A percentile compares a stretch with the other conserved stretches of the same genome.
These are phyloP conservation scores for Naematelia aurantialba DNA, from an alignment of 768 basidiomycete genomes.

Conservation along the genomic window DNA sequence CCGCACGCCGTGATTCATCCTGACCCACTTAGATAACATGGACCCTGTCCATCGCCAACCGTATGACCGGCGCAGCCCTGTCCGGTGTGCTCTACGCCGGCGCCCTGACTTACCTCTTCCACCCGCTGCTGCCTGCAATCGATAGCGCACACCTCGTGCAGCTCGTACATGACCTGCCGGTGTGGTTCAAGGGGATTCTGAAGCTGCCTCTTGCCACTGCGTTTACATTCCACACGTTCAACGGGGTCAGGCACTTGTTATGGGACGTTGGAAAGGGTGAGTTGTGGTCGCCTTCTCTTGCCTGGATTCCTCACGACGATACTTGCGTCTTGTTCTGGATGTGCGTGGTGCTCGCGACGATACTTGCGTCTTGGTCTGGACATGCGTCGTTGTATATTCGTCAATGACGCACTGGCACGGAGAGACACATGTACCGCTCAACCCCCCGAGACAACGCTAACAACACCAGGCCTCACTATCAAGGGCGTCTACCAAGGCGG, in stretches of 20 bases:
- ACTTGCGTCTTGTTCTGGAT: background rate
- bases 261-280: constrained; percentile 89
- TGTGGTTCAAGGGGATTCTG: constrained; percentile 67
- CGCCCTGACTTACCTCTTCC: constrained; percentile 77
- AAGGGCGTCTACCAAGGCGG: constrained; percentile 76
- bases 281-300: constrained; percentile 48
- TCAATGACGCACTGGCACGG: too few relatives aligned
- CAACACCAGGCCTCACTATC: constrained; percentile 64
- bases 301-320: background rate
- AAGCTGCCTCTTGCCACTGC: constrained; percentile 79
- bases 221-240: constrained; percentile 84
- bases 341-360: too few relatives aligned
- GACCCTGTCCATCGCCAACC: constrained; percentile 78
- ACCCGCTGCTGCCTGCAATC: constrained; percentile 63
- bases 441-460: constrained; percentile 5
- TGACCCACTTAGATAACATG: constrained; percentile 71
- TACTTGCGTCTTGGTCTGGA: too few relatives aligned
- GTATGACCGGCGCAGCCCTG: constrained; percentile 75
- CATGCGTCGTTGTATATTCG: too few relatives aligned
- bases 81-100: constrained; percentile 76
- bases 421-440: too few relatives aligned
- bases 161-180: constrained; percentile 66
- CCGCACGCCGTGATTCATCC: background rate
- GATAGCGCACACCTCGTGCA: constrained; percentile 74
- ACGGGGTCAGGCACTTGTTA: constrained; percentile 80